Base-by-base conservation (phyloP, 306 rosid genomes). In the Dryas drummondii region DNA sequence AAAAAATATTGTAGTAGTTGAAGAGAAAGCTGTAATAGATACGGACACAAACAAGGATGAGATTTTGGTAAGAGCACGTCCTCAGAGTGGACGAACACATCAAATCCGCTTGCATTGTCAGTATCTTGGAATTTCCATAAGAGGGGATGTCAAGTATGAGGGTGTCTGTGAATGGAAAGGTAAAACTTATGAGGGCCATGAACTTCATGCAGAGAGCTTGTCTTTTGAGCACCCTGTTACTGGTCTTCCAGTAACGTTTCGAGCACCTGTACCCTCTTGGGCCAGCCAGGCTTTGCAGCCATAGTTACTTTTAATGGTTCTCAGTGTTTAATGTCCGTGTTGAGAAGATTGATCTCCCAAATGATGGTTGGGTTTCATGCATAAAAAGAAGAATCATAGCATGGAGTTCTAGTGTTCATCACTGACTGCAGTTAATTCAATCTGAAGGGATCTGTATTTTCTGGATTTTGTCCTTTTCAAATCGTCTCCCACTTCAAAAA, bases 81-180 rank as follows among this genome's bases (percentile, higher is more conserved):
- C 98, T 47, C 78, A 71, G 52, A 91, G 94, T 77, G 98, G 98
- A 80, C 82, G 97, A 83, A 88, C 98, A 7, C 98, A 94, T 83
- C 98, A 94, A 73, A 94, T 94, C 84, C 96, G 91, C 19, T 70
- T 90, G 88, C 98, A 91, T 32, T 91, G 96, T 72, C 97, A 94
- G 61, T 91, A 90, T 81, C 89, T 94, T 61, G 96, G 97, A 83
- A 90, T 90, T 82, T 87, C 97, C 4, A 87, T 94, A 4, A 68
- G 81, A 67, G 97, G 98, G 44, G 98, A 94, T 82, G 97, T 94
- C 72, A 94, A 94, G 84, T 94, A 94, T 69, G 96, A 91, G 76
- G 98, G 97, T 53, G 87, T 79, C 41, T 71, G 64, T n/a, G 89
- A 91, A 61, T 94, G 94, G 96, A 83, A 82, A 66, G 94, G 86